These are phyloP conservation scores for Arthrobotrys sphaeroides DNA, from an alignment of 2,329 filamentous ascomycete species.

Conservation along the genomic window DNA sequence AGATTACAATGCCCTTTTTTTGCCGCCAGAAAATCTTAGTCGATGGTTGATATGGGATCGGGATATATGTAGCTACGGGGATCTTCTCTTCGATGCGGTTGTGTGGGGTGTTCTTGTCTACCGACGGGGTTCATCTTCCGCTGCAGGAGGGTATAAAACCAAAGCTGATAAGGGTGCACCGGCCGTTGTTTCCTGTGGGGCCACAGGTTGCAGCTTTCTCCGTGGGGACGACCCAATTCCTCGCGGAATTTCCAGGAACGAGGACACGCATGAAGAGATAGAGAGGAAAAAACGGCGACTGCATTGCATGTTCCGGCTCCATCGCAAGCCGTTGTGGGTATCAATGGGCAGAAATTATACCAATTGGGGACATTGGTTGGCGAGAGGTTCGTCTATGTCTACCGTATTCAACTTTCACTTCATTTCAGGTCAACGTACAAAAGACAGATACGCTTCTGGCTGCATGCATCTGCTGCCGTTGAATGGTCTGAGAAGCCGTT, in stretches of 20 bases:
- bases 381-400: slow-evolving; percentile 14
- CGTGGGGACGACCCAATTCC: slow-evolving; percentile 1
- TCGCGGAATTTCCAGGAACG: slow-evolving; percentile 4
- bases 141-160: slow-evolving; percentile 13
- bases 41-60: slow-evolving; percentile 1
- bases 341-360: slow-evolving; percentile 9
- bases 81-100: slow-evolving; percentile 19
- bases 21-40: slow-evolving; percentile 16
- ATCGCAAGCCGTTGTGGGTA: slow-evolving; percentile 18
- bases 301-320: slow-evolving; percentile 7
- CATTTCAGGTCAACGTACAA: not conserved
- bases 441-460: not conserved
- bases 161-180: slow-evolving; percentile 5
- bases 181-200: slow-evolving; percentile 13
- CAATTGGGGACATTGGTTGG: slow-evolving; percentile 15
- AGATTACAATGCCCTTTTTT: slow-evolving; percentile 10
- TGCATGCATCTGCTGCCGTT: not conserved
- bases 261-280: slow-evolving; percentile 4
- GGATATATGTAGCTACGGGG: not conserved
- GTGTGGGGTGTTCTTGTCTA: slow-evolving; percentile 11
- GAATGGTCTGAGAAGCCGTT: too few relatives aligned
- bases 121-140: slow-evolving; percentile 19
- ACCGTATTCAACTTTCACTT: slow-evolving; percentile 9
- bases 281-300: slow-evolving; percentile 5
- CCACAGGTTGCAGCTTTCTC: not conserved